Base-by-base conservation (phyloP, 2,329 filamentous ascomycete genomes). In the Calonectria pseudoreteaudii region DNA sequence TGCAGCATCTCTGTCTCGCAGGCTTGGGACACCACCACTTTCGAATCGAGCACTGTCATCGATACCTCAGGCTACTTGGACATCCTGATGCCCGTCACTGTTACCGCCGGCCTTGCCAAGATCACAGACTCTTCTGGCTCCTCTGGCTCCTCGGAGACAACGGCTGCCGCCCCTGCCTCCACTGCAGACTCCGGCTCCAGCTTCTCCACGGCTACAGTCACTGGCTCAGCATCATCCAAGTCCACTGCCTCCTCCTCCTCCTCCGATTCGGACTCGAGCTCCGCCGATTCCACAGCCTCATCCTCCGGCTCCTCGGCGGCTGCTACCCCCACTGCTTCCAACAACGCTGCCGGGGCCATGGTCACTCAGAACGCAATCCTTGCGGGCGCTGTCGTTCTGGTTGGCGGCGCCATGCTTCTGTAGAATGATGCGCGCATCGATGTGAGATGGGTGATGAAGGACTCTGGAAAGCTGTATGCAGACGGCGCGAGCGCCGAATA, bases 71-170 rank as follows among this genome's bases (percentile, higher is more conserved):
- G 74, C 26, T 81, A 83, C 71, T 66, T 66, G n/a, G 26, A 68
- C 0, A 11, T 70, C 26, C 74, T 81, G 49, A 38, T 76, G 16
- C 80, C 84, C 70, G 81, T 86, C 30, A 84, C 84, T 41, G 75
- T 87, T 67, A 86, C 85, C 23, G 83, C 83, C 20, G 86, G 85
- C 5, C 69, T 81, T 41, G 82, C 86, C 66, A 85, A 85, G 78
- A 79, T 87, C 26, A 72, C 66, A 47, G 68, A 52, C 60, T 28
- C 38, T 26, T 20, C 60, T 53, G 65, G 72, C 4, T 73, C 56
- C 41, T 52, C 49, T 23, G 53, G 8, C 31, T 58, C 50, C 23
- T 30, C 53, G 16, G 36, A 74, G 49, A 78, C 76, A 34, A 77
- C 77, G 34, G 71, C 73, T 52, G 71, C 77, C 36, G 60, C 44